Evolutionary conservation across 768 basidiomycete species (phyloP).

Genomic region (Pisolithus marmoratus): DNA sequence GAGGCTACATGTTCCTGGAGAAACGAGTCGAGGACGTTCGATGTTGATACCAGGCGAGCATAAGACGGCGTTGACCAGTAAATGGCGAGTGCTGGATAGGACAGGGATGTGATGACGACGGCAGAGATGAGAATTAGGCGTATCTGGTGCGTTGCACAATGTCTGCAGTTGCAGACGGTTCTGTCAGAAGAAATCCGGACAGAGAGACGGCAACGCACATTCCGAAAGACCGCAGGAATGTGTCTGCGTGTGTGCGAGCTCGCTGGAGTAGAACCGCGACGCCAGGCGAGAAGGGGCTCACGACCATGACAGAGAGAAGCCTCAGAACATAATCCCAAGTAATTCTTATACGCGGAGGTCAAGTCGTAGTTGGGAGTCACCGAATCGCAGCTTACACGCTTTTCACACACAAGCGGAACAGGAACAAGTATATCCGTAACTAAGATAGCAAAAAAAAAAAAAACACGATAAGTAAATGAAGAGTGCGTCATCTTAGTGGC

Average conservation of each 20-base stretch:
- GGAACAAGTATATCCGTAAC: too few species aligned
- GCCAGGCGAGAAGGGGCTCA: conserved; percentile 12
- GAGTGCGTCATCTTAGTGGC: not conserved
- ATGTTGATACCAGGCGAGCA: conserved; percentile 47
- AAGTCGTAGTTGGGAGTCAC: too few species aligned
- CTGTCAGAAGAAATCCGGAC: conserved; percentile 6
- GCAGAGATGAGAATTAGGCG: conserved; percentile 83
- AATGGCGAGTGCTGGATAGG: conserved; percentile 84
- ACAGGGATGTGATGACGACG: conserved; percentile 82
- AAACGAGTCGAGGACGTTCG: conserved; percentile 59
- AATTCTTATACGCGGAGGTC: too few species aligned
- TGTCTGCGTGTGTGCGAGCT: conserved; percentile 34
- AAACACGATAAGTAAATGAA: conserved; percentile 9
- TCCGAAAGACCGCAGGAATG: conserved; percentile 70
- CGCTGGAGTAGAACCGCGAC: conserved; percentile 24
- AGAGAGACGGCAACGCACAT: conserved; percentile 48
- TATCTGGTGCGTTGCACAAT: conserved; percentile 87
- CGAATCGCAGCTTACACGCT: too few species aligned
- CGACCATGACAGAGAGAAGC: conserved; percentile 15
- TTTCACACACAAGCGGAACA: too few species aligned
- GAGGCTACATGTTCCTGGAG: conserved; percentile 48
- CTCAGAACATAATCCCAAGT: not conserved
- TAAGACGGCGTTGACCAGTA: conserved; percentile 71
- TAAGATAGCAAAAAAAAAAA: conserved; percentile 2
- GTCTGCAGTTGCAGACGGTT: conserved; percentile 37